Conservation (phyloP, 2,329 filamentous ascomycete species). For the Bretziella fagacearum region DNA sequence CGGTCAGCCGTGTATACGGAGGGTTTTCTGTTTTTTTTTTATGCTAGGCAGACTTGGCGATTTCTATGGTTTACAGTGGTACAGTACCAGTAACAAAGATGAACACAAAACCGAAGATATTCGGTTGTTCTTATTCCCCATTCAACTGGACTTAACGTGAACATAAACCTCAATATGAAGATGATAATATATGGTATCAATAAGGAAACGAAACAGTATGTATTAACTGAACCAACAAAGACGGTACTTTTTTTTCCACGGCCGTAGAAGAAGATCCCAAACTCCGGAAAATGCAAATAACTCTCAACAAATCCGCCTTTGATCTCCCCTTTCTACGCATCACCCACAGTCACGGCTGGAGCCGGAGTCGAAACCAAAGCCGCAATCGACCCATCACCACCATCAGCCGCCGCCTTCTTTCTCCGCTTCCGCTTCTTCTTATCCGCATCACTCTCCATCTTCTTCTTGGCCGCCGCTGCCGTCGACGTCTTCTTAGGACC, state of each 20-base stretch:
- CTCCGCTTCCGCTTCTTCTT: slow-evolving; percentile 17
- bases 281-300: slow-evolving; percentile 8
- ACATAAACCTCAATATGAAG: neutral
- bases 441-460: slow-evolving; percentile 11
- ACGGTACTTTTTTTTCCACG: slow-evolving; percentile 1
- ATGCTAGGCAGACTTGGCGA: too few species aligned
- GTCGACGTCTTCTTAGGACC: slow-evolving; percentile 19
- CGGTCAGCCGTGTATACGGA: too few species aligned
- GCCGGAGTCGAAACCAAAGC: neutral
- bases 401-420: slow-evolving; percentile 10
- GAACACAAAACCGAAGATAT: too few species aligned
- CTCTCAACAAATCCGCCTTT: neutral
- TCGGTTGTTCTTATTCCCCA: neutral
- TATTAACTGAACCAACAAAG: slow-evolving; percentile 4
- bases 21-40: too few species aligned
- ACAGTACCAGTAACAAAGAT: too few species aligned
- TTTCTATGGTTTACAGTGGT: too few species aligned
- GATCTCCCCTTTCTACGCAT: neutral
- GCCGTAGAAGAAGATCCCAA: slow-evolving; percentile 4
- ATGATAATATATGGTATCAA: neutral
- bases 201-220: neutral
- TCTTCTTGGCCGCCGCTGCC: neutral
- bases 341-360: neutral
- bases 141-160: neutral
- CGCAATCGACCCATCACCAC: neutral